These are phyloP conservation scores for Knufia fluminis DNA, from an alignment of 2,329 filamentous ascomycete genomes.

Conservation along the genomic window DNA sequence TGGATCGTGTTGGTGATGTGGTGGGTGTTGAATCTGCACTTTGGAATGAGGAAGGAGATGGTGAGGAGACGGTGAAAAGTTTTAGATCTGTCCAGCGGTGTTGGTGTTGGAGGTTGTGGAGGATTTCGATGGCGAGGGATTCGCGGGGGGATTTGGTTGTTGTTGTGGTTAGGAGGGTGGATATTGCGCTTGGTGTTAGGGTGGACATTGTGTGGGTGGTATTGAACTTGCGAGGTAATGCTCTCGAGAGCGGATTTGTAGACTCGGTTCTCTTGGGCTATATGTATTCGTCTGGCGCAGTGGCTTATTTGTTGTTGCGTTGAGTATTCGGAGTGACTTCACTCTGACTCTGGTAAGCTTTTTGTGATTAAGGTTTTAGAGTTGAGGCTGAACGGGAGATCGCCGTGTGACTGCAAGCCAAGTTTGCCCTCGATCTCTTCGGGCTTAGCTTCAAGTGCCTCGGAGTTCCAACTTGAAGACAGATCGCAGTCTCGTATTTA, in stretches of 20 bases:
- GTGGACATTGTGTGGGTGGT: neutral
- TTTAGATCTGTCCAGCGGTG: slow-evolving; percentile 52
- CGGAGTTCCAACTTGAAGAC: neutral
- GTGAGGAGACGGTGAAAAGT: slow-evolving; percentile 34
- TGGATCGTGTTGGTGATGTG: slow-evolving; percentile 1
- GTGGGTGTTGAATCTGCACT: slow-evolving; percentile 25
- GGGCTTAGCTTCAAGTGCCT: neutral
- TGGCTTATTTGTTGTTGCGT: neutral
- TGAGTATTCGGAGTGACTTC: too few relatives aligned
- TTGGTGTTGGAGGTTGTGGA: slow-evolving; percentile 56
- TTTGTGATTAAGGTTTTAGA: neutral
- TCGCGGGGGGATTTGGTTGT: slow-evolving; percentile 23
- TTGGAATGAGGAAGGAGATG: too few relatives aligned
- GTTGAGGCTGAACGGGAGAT: slow-evolving; percentile 4
- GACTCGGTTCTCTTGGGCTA: too few relatives aligned
- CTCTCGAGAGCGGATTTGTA: too few relatives aligned
- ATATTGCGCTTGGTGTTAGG: slow-evolving; percentile 31
- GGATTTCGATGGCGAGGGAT: slow-evolving; percentile 48
- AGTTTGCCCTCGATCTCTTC: neutral
- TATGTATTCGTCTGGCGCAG: too few relatives aligned
- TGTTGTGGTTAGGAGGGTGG: slow-evolving; percentile 31
- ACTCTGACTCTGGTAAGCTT: neutral
- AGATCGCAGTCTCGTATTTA: slow-evolving; percentile 4
- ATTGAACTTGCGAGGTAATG: neutral
- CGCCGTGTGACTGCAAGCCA: neutral